Evolutionary conservation across 2,329 filamentous ascomycete genomes (phyloP).

Genomic region (Nakataea oryzae): DNA sequence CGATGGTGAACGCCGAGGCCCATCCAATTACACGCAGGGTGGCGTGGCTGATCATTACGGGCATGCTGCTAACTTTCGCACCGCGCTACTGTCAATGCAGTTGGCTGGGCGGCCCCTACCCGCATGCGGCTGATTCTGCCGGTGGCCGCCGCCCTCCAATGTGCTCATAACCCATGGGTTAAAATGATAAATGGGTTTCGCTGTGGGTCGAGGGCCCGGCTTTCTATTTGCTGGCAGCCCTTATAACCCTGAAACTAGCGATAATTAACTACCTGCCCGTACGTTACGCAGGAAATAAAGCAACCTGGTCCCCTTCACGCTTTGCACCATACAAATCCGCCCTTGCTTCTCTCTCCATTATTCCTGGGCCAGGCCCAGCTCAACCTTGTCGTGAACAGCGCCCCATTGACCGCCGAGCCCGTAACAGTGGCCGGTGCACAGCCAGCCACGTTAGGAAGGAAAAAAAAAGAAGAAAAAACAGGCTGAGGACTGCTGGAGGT

Average conservation of each 20-base stretch:
- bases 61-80: not conserved
- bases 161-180: too few relatives aligned
- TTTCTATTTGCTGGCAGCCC: too few relatives aligned
- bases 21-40: not conserved
- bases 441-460: not conserved
- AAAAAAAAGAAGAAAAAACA: too few relatives aligned
- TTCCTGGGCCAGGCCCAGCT: not conserved
- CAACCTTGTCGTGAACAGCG: not conserved
- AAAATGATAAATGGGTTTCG: too few relatives aligned
- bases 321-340: not conserved
- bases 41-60: not conserved
- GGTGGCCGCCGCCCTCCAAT: too few relatives aligned
- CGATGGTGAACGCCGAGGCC: not conserved
- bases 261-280: not conserved
- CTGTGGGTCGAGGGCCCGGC: too few relatives aligned
- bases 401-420: too few relatives aligned
- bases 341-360: not conserved
- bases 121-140: too few relatives aligned
- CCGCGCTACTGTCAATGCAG: too few relatives aligned
- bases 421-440: not conserved
- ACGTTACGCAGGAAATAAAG: not conserved
- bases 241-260: too few relatives aligned
- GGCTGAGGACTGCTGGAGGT: too few relatives aligned
- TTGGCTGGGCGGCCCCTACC: too few relatives aligned
- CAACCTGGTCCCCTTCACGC: not conserved